Evolutionary conservation across 768 basidiomycete genomes (phyloP), one percentile per base, ranked within the genome.

Genomic region (Phlebiopsis gigantea): DNA sequence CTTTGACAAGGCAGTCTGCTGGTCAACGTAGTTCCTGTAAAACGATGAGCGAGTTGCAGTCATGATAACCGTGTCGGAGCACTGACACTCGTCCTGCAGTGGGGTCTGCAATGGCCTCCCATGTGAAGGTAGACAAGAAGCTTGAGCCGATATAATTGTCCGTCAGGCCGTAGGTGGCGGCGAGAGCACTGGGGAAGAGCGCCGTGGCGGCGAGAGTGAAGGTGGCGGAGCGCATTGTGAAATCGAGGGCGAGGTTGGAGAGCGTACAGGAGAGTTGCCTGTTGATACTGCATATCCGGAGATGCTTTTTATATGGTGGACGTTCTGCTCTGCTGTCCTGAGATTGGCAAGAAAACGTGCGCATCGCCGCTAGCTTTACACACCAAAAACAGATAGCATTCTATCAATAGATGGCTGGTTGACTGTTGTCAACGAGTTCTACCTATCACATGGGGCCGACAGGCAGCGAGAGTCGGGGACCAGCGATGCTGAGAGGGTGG

Each of bases 11-110:
- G 87, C 86, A 0, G 81, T 82, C 1, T 68, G 66, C 54, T 77
- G 68, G 58, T 65, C 60, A 55, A 81, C 75, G 56, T 80, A 81
- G 57, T 75, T 73, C 34, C 75, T 78, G 17, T 46, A 21, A 47
- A 22, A 7, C 30, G 24, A 34, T 43, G 28, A 49, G 24, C 28
- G 29, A 39, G 15, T 9, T 22, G 14, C 24, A 47, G 39, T 46
- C 24, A 22, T 17, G n/a, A 39, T 15, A 56, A 22, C 34, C 8
- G 22, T 21, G 26, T 0, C 8, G 25, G 12, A 17, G n/a, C n/a
- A 29, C 80, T 62, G 67, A 85, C 85, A 88, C 86, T 52, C 84
- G 75, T 26, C 85, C 85, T 59, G 84, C 74, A 6, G 85, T 87
- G 4, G 85, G 85, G 63, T 87, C 86, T 1, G 78, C 15, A 41